Evolutionary conservation across 2,329 filamentous ascomycete species (phyloP), one percentile per base, ranked within the genome.

Genomic region (Microdochium nivale): DNA sequence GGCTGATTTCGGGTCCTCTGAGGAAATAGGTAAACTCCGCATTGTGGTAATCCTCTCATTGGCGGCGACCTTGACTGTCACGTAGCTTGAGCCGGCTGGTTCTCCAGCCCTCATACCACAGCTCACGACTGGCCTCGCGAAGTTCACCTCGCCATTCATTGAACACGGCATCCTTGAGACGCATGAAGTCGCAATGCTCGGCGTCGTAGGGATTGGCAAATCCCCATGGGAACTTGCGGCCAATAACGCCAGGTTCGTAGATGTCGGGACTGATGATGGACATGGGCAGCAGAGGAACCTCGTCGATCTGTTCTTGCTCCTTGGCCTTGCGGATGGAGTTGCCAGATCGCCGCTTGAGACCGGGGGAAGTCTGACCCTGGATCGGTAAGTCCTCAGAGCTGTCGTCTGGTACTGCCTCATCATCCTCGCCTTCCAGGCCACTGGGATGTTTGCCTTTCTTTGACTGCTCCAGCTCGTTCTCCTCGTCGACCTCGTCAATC

Each of bases 91-190:
- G 76, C 52, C 81, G 75, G 69, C 74, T 84, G 9, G 82, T 96
- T 70, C 94, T 84, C 94, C 92, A 97, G 61, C 88, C 85, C 69
- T 97, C 92, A 62, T 97, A 97, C 89, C 90, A 96, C 60, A 90
- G 81, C 64, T 95, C 90, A 52, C 90, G 82, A 67, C 90, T 95
- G 50, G 90, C 87, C 67, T 96, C 90, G 54, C 92, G 86, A 54
- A 99, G 76, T 65, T 99, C 94, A 44, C 80, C 80, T 49, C 92
- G 86, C 94, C 94, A 99, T 64, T 97, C 92, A 58, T 77, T 84
- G 68, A 99, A 99, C 30, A 99, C 88, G 8, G 87, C 85, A 54
- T 97, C 91, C 71, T 94, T 94, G 59, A 99, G 79, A 55, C 86
- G 86, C 52, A 87, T 76, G 67, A 96, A 99, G 70, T 99, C 94